Evolutionary conservation across 495 filamentous ascomycete genomes (phyloP), one percentile per base, ranked within the genome.

Genomic region (Xylaria scruposa): DNA sequence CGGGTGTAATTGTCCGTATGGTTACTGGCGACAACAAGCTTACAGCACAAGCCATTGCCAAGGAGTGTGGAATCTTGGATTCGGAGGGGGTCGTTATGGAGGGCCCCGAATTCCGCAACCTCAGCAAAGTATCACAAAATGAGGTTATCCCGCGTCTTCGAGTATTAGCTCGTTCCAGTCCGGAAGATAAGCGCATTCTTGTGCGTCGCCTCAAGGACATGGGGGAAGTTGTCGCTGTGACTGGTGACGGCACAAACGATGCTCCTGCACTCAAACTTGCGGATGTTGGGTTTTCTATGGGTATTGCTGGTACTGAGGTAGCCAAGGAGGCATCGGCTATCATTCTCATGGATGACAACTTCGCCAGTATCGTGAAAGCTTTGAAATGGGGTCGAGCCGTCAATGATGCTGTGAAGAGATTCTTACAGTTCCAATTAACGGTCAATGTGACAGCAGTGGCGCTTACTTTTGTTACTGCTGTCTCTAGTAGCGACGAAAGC

Each of bases 211-310:
- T 95, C 47, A 94, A 94, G 81, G 82, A 90, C 24, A 86, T 90
- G 72, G 91, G 90, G 24, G 92, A 94, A 68, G 94, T 89, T n/a
- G 93, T 95, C 44, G 93, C 93, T 49, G 93, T 95, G 0, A 97
- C 94, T 9, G 94, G 94, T 54, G 94, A 97, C 76, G 94, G 94
- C 21, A 97, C 94, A 63, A 97, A 97, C 77, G 94, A 97, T 79
- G 94, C 93, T 1, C 94, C 94, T 13, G 94, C 94, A 58, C 84
- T 97, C 68, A 93, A 92, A 76, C 90, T 90, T 73, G 93, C 94
- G 31, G 94, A 97, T 78, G 92, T 97, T 56, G 94, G 94, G 21
- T 97, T 97, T 81, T 95, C 94, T 60, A 97, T 97, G 94, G 94
- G 94, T 59, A 94, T 96, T 72, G 89, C 93, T 59, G 94, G 94